Evolutionary conservation across 805 yeast species (phyloP).

Genomic region (Cyberlindnera nakhonratchasimensis): DNA sequence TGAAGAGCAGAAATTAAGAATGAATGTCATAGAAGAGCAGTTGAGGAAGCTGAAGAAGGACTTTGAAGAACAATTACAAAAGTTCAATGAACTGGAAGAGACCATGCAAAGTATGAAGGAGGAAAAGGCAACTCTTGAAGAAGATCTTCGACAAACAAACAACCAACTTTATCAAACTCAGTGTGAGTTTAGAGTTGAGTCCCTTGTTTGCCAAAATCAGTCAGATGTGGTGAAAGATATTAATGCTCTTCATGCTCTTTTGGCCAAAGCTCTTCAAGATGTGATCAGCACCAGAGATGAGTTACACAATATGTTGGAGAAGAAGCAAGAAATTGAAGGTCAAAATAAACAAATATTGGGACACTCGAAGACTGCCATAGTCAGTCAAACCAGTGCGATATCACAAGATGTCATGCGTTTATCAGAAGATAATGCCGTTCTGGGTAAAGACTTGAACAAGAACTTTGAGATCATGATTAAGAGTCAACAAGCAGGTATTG

Average conservation of each 20-base stretch:
- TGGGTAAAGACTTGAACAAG: slow-evolving; percentile 11
- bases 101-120: slow-evolving; percentile 16
- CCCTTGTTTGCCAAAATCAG: slow-evolving; percentile 16
- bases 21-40: slow-evolving; percentile 47
- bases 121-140: slow-evolving; percentile 4
- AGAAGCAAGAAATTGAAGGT: slow-evolving; percentile 13
- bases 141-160: slow-evolving; percentile 11
- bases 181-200: slow-evolving; percentile 19
- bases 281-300: slow-evolving; percentile 18
- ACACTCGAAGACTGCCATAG: slow-evolving; percentile 8
- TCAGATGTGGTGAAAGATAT: slow-evolving; percentile 23
- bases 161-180: slow-evolving; percentile 8
- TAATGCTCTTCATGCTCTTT: slow-evolving; percentile 12
- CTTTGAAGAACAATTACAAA: slow-evolving; percentile 34
- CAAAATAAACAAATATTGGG: slow-evolving; percentile 18
- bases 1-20: slow-evolving; percentile 47
- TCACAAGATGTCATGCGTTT: slow-evolving; percentile 7
- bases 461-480: slow-evolving; percentile 16
- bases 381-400: slow-evolving; percentile 2
- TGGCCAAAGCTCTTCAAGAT: slow-evolving; percentile 18
- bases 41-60: slow-evolving; percentile 39
- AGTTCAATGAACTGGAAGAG: slow-evolving; percentile 20
- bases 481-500: slow-evolving; percentile 12
- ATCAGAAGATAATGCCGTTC: slow-evolving; percentile 5
- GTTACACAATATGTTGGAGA: slow-evolving; percentile 5